phyloP scores from a whole-genome alignment of 106 monocot genomes.

The Cymbidium sinense region DNA sequence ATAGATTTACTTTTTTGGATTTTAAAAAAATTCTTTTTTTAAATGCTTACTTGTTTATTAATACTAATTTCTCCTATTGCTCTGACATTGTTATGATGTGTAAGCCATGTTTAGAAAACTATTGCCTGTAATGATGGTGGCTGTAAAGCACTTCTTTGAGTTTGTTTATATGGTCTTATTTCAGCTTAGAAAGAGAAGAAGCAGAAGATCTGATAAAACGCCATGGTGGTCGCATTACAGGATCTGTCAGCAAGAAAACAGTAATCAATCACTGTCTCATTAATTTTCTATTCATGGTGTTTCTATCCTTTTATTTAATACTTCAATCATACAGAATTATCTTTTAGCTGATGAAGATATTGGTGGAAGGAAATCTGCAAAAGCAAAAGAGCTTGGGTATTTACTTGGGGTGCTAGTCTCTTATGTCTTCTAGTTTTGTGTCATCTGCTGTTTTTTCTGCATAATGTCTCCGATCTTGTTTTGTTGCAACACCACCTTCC shows the following conservation, averaged over 20 bases:
- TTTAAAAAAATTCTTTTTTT: neutral
- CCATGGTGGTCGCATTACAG: constrained; percentile 89
- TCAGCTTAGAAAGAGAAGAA: constrained; percentile 96
- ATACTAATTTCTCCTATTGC: neutral
- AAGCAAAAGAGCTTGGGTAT: constrained; percentile 87
- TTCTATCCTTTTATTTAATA: neutral
- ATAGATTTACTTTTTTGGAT: neutral
- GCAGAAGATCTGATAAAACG: constrained; percentile 95
- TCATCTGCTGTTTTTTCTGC: neutral
- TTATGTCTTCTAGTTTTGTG: neutral
- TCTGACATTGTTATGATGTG: neutral
- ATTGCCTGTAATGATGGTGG: no score
- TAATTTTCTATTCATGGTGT: neutral
- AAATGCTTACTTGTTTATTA: neutral
- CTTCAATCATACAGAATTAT: constrained; percentile 45
- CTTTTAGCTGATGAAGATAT: constrained; percentile 96
- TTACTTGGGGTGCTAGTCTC: no score
- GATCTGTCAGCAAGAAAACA: constrained; percentile 95
- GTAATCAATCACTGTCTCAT: constrained; percentile 17
- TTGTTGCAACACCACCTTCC: constrained; percentile 48
- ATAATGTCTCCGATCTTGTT: neutral
- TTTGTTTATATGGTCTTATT: no score
- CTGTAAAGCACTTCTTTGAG: no score
- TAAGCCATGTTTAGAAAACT: no score
- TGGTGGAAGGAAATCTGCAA: constrained; percentile 89